A percentile compares a stretch with the other conserved stretches of the same genome.
Evolutionary conservation across 805 yeast species (phyloP).

Genomic region (Starmerella asiatica): DNA sequence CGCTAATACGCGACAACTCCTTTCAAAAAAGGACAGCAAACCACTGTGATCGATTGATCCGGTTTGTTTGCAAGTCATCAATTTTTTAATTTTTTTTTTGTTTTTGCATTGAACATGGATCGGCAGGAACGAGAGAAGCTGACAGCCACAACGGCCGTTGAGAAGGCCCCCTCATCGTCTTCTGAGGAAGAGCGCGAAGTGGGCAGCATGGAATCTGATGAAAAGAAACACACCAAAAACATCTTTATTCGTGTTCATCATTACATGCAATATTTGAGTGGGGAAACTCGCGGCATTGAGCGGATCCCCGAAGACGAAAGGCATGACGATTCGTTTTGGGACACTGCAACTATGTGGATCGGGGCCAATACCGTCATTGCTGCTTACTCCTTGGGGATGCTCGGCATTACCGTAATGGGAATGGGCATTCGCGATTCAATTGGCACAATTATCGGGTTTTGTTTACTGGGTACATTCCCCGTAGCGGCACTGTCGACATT

Average conservation of each 20-base stretch:
- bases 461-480: conserved; percentile 54
- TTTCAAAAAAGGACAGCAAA: too few species aligned
- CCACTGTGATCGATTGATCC: too few species aligned
- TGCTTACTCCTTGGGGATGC: conserved; percentile 62
- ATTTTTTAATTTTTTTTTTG: too few species aligned
- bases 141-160: neutral
- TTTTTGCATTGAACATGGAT: too few species aligned
- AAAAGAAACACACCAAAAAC: conserved; percentile 9
- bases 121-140: too few species aligned
- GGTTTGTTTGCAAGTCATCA: too few species aligned
- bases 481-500: conserved; percentile 74
- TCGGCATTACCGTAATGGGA: conserved; percentile 50
- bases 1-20: too few species aligned
- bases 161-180: conserved; percentile 5
- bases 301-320: conserved; percentile 68
- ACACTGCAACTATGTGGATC: conserved; percentile 80
- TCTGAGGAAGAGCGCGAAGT: conserved; percentile 4
- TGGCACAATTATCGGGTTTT: conserved; percentile 57
- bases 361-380: conserved; percentile 83
- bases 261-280: conserved; percentile 20
- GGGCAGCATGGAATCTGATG: conserved; percentile 5
- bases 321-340: conserved; percentile 47
- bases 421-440: conserved; percentile 63
- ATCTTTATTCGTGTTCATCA: conserved; percentile 15
- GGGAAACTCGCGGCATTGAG: conserved; percentile 67